Percentiles rank a stretch among this genome's conserved stretches.
phyloP scores from a whole-genome alignment of 176 grass and related monocot species.

The Dactylis glomerata region DNA sequence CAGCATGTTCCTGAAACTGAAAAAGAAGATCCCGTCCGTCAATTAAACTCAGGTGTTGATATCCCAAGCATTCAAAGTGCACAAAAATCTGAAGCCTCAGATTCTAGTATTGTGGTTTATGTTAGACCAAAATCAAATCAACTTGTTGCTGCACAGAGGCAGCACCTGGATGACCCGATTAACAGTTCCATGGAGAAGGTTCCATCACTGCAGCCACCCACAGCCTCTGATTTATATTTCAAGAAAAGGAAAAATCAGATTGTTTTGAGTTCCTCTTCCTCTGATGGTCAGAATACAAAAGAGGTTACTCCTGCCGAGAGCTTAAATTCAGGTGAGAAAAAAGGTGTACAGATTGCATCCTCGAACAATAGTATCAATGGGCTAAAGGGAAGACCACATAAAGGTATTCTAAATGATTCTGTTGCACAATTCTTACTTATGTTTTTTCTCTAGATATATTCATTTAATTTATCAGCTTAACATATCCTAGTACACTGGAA shows the following conservation, averaged over 20 bases:
- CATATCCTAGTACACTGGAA: background rate
- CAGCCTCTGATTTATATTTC: constrained; percentile 68
- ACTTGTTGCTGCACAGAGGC: constrained; percentile 52
- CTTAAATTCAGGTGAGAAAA: constrained; percentile 67
- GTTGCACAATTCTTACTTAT: constrained; percentile 5
- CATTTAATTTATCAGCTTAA: background rate
- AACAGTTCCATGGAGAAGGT: constrained; percentile 48
- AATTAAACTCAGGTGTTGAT: constrained; percentile 25
- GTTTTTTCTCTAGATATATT: background rate
- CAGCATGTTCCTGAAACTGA: constrained; percentile 33
- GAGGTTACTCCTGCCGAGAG: constrained; percentile 37
- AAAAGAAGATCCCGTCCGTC: constrained; percentile 27
- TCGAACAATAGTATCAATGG: constrained; percentile 28
- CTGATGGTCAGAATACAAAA: constrained; percentile 51
- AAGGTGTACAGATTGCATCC: constrained; percentile 44
- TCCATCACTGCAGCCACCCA: constrained; percentile 25
- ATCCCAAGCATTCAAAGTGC: constrained; percentile 11
- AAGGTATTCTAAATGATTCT: constrained; percentile 83
- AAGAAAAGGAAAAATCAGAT: constrained; percentile 92
- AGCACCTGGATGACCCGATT: constrained; percentile 36
- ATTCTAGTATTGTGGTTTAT: constrained; percentile 53
- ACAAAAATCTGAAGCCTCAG: constrained; percentile 35
- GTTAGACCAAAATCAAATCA: constrained; percentile 67
- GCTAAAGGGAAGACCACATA: constrained; percentile 40
- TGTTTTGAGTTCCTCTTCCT: constrained; percentile 56